phyloP scores from a whole-genome alignment of 2,329 filamentous ascomycete genomes.

The Aschersonia sp. region DNA sequence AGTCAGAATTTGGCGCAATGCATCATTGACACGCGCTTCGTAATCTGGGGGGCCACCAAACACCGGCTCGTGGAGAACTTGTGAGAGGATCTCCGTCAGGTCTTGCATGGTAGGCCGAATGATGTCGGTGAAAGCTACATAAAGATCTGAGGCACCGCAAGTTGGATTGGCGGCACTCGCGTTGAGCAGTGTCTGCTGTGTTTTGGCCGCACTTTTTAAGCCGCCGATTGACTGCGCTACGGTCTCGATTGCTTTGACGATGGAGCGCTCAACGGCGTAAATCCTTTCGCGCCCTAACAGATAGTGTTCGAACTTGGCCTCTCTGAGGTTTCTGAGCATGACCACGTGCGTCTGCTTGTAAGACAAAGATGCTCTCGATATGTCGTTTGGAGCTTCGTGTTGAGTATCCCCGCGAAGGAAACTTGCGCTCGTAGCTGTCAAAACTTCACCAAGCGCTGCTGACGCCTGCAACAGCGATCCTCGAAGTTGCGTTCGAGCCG shows the following conservation, averaged over 20 bases:
- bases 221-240: conserved; percentile 77
- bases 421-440: conserved; percentile 61
- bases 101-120: conserved; percentile 85
- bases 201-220: conserved; percentile 68
- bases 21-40: conserved; percentile 49
- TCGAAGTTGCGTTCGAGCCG: conserved; percentile 55
- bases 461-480: conserved; percentile 59
- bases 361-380: conserved; percentile 25
- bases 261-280: conserved; percentile 57
- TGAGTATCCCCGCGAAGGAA: conserved; percentile 52
- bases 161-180: not conserved
- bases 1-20: conserved; percentile 60
- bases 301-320: conserved; percentile 77
- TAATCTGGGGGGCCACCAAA: conserved; percentile 30
- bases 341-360: conserved; percentile 33
- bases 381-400: conserved; percentile 2
- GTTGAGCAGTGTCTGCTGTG: conserved; percentile 67
- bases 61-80: conserved; percentile 69
- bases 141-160: conserved; percentile 51
- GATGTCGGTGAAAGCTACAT: conserved; percentile 71
- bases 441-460: conserved; percentile 60
- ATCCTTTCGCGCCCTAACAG: conserved; percentile 60
- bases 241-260: conserved; percentile 68
- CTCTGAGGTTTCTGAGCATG: conserved; percentile 55
- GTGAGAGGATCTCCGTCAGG: conserved; percentile 66